Conservation (phyloP, 1,139 yeast genomes). For the Magnusiomyces paraingens region DNA sequence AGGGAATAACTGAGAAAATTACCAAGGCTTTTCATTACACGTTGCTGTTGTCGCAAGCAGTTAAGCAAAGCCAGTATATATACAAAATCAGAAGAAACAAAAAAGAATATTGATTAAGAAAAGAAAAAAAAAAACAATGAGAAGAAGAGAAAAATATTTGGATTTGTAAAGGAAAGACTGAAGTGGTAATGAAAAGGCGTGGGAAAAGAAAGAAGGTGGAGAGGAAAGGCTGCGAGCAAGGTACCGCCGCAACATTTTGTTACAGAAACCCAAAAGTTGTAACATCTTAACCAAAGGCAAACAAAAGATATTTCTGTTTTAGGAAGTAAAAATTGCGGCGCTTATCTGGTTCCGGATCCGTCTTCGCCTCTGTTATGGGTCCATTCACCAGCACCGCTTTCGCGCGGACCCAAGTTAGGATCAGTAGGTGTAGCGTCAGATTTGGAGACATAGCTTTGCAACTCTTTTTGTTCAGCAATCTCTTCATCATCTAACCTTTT, state of each 20-base stretch:
- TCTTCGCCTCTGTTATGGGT: conserved; percentile 67
- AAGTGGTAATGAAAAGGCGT: no score
- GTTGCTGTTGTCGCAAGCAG: conserved; percentile 4
- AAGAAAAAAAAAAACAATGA: background rate
- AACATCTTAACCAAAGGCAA: background rate
- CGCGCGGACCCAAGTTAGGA: conserved; percentile 38
- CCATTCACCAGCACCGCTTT: conserved; percentile 77
- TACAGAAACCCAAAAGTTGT: no score
- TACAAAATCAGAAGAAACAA: background rate
- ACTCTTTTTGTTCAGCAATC: conserved; percentile 37
- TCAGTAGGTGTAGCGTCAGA: conserved; percentile 16
- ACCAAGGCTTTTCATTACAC: no score
- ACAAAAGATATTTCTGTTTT: background rate
- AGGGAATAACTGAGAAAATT: conserved; percentile 5
- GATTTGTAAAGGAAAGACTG: no score
- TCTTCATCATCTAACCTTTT: conserved; percentile 36
- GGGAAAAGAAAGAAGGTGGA: no score
- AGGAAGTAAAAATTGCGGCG: background rate
- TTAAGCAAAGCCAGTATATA: background rate
- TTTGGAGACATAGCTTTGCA: conserved; percentile 22
- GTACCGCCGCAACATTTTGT: no score
- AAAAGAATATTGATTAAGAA: background rate
- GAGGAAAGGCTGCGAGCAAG: no score
- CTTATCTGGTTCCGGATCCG: conserved; percentile 36
- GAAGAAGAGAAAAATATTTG: background rate